A percentile compares a stretch with the other conserved stretches of the same genome.
These are phyloP conservation scores for Fomitopsis palustris DNA, from an alignment of 1,284 basidiomycete species.

Conservation along the genomic window DNA sequence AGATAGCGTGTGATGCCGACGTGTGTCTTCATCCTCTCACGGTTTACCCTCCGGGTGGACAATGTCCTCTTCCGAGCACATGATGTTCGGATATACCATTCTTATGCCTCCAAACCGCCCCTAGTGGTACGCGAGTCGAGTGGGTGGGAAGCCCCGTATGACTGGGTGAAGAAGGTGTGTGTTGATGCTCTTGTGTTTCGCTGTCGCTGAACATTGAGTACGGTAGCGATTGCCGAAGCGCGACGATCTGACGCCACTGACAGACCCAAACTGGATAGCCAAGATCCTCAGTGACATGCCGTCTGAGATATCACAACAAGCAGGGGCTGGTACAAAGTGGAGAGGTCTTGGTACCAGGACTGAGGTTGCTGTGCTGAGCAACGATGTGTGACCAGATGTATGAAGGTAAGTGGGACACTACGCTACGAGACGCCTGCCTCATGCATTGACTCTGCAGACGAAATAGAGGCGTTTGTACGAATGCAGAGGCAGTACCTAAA, in stretches of 20 bases:
- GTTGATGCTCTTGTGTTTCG: background rate
- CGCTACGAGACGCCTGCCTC: background rate
- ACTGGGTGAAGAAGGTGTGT: constrained; percentile 73
- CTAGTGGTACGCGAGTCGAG: constrained; percentile 77
- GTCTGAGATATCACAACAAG: constrained; percentile 50
- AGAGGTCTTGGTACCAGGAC: constrained; percentile 60
- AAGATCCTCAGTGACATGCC: constrained; percentile 70
- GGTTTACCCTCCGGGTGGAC: constrained; percentile 95
- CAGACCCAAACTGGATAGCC: constrained; percentile 85
- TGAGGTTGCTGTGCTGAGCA: constrained; percentile 33
- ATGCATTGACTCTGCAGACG: background rate
- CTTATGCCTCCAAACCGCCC: constrained; percentile 61
- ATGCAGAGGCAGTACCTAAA: background rate
- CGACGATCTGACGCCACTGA: constrained; percentile 87
- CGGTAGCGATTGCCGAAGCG: constrained; percentile 71
- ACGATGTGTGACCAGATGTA: background rate
- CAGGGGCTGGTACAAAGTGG: constrained; percentile 74
- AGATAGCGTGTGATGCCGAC: constrained; percentile 93
- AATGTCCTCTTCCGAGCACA: constrained; percentile 89
- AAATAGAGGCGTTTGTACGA: background rate
- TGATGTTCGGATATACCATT: constrained; percentile 91
- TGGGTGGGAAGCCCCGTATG: constrained; percentile 90
- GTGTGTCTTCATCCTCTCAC: constrained; percentile 88
- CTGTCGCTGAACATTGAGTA: background rate
- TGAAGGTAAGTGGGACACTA: background rate